A percentile compares a stretch with the other conserved stretches of the same genome.
phyloP scores from a whole-genome alignment of 306 rosid species.

The Herpetospermum pedunculosum region DNA sequence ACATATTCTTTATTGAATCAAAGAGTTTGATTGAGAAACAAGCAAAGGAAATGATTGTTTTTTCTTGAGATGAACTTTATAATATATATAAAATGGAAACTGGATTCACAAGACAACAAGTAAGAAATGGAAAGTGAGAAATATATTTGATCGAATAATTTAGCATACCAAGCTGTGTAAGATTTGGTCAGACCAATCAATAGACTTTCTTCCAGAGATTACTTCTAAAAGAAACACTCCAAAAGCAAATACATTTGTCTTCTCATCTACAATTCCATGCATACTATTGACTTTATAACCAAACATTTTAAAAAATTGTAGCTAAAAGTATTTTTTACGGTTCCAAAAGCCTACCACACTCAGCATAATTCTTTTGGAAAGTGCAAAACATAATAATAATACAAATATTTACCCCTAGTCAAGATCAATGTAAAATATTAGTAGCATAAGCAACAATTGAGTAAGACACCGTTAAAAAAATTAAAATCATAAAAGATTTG shows the following conservation, averaged over 20 bases:
- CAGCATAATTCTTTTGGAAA: neutral
- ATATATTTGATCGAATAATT: neutral
- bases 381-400: neutral
- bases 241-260: slow-evolving; percentile 96
- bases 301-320: neutral
- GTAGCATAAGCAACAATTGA: neutral
- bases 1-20: neutral
- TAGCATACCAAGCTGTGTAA: slow-evolving; percentile 68
- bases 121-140: neutral
- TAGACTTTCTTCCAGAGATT: slow-evolving; percentile 84
- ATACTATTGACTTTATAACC: slow-evolving; percentile 2
- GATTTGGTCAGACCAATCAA: slow-evolving; percentile 84
- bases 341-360: neutral
- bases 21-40: neutral
- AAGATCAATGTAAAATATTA: no score
- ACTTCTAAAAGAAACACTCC: slow-evolving; percentile 81
- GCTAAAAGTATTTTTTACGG: neutral
- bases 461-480: neutral
- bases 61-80: slow-evolving; percentile 1
- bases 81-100: neutral
- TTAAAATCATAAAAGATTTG: neutral
- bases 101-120: neutral
- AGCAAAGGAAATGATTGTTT: neutral
- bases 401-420: neutral
- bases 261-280: slow-evolving; percentile 98